phyloP scores from a whole-genome alignment of 108 stramenopile species.

The Pseudonitzschia multistriata region DNA sequence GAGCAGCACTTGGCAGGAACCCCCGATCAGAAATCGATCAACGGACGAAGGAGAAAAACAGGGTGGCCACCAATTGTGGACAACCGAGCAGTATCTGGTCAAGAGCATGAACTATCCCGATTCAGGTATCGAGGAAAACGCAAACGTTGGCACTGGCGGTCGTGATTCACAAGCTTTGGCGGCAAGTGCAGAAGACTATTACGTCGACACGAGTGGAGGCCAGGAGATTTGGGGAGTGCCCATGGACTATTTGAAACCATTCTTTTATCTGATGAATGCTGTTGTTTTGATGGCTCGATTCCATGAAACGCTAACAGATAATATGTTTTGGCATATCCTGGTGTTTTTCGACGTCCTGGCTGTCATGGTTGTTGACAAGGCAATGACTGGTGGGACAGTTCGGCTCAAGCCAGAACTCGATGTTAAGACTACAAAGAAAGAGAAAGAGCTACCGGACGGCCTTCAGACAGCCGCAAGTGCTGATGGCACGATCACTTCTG shows the following conservation, averaged over 20 bases:
- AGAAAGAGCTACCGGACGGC: not conserved
- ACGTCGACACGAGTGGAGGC: not conserved
- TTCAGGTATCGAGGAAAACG: constrained; percentile 1
- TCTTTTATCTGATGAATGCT: constrained; percentile 38
- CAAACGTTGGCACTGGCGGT: constrained; percentile 11
- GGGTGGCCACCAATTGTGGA: constrained; percentile 47
- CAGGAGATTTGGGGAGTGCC: constrained; percentile 21
- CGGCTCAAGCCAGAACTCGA: constrained; percentile 4
- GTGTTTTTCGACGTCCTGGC: constrained; percentile 55
- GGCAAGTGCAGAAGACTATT: constrained; percentile 10
- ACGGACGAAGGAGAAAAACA: not conserved
- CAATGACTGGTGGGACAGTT: constrained; percentile 19
- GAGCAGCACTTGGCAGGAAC: constrained; percentile 10
- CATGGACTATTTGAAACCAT: constrained; percentile 7
- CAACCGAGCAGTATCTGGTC: constrained; percentile 35
- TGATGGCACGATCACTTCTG: not conserved
- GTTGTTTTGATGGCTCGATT: constrained; percentile 46
- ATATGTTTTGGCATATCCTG: constrained; percentile 61
- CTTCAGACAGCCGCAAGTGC: not conserved
- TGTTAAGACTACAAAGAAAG: not conserved
- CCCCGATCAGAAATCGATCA: not conserved
- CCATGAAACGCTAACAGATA: constrained; percentile 34
- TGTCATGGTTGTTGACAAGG: constrained; percentile 38
- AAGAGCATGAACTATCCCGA: constrained; percentile 19
- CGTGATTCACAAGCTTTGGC: constrained; percentile 13